These are phyloP conservation scores for Arxiozyma slooffiae DNA, from an alignment of 1,139 yeast genomes.

Conservation along the genomic window DNA sequence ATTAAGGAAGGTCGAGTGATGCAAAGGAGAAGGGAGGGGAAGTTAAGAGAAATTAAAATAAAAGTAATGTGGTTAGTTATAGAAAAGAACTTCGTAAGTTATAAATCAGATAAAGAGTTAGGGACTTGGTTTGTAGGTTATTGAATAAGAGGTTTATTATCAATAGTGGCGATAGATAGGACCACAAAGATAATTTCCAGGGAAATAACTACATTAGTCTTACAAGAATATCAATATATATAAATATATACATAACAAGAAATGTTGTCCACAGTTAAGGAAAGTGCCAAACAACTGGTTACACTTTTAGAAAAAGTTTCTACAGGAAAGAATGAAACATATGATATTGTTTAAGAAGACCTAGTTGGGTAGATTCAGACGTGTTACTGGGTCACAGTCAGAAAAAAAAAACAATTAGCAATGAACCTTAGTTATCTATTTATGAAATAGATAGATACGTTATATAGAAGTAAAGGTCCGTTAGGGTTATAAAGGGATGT, in stretches of 20 bases:
- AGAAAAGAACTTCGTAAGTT: too few species aligned
- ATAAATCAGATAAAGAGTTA: not conserved
- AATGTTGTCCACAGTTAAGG: conserved; percentile 19
- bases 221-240: not conserved
- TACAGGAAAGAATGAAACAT: conserved; percentile 58
- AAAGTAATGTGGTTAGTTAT: not conserved
- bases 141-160: too few species aligned
- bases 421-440: conserved; percentile 25
- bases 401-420: conserved; percentile 25
- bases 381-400: conserved; percentile 35
- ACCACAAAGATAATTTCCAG: too few species aligned
- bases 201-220: too few species aligned
- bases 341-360: conserved; percentile 57
- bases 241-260: not conserved
- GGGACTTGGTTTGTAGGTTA: too few species aligned
- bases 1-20: not conserved
- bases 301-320: conserved; percentile 38
- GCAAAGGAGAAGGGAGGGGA: too few species aligned
- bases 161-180: not conserved
- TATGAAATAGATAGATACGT: conserved; percentile 30
- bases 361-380: conserved; percentile 49
- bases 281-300: conserved; percentile 37
- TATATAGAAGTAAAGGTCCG: conserved; percentile 29
- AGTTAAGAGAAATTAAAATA: too few species aligned
- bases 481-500: conserved; percentile 27